Evolutionary conservation across 768 basidiomycete genomes (phyloP).

Genomic region (Termitomyces sp.): DNA sequence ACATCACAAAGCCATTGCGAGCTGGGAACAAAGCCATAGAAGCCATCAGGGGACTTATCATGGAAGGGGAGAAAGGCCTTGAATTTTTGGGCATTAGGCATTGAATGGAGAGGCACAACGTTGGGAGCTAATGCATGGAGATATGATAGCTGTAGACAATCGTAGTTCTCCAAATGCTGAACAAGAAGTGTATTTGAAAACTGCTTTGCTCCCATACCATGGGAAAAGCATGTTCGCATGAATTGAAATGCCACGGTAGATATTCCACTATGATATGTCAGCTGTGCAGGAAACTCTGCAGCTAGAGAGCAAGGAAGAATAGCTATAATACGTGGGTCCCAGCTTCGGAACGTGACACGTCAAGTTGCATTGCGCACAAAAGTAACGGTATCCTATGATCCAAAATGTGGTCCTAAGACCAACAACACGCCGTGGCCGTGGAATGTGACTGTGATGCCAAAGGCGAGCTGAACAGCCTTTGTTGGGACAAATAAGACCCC

Average conservation of each 20-base stretch:
- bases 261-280: slow-evolving; percentile 19
- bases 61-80: not conserved
- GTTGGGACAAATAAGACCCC: slow-evolving; percentile 11
- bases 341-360: slow-evolving; percentile 8
- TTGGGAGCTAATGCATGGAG: not conserved
- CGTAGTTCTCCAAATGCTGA: slow-evolving; percentile 17
- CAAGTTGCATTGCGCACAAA: not conserved
- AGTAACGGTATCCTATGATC: slow-evolving; percentile 14
- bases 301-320: slow-evolving; percentile 2
- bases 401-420: slow-evolving; percentile 11
- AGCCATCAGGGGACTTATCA: not conserved
- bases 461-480: slow-evolving; percentile 3
- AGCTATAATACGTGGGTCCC: slow-evolving; percentile 5
- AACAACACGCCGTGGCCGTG: slow-evolving; percentile 9
- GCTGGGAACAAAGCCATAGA: not conserved
- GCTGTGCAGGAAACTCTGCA: slow-evolving; percentile 17
- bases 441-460: slow-evolving; percentile 5
- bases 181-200: slow-evolving; percentile 18
- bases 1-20: not conserved
- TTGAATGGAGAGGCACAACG: not conserved
- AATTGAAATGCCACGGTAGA: slow-evolving; percentile 12
- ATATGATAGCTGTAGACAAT: slow-evolving; percentile 13
- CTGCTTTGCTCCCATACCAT: slow-evolving; percentile 22
- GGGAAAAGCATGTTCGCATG: slow-evolving; percentile 17
- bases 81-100: not conserved